These are phyloP conservation scores for Eucalyptus coolabah DNA, from an alignment of 345 rosid species.

Conservation along the genomic window DNA sequence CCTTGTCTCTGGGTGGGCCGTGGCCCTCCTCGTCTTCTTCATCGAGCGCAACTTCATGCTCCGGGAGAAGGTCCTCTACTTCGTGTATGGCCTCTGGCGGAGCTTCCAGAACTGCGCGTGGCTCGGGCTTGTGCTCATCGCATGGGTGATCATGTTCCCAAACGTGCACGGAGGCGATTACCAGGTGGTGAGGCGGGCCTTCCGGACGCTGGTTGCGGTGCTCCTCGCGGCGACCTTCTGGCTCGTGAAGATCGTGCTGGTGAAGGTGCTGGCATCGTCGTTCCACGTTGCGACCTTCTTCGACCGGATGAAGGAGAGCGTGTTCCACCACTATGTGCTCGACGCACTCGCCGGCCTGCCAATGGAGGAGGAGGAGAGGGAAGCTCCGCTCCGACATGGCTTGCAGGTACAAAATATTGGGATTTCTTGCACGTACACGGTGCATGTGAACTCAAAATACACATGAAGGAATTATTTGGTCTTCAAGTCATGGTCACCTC, in stretches of 20 bases:
- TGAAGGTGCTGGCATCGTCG: conserved; percentile 30
- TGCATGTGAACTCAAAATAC: not conserved
- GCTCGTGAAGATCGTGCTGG: conserved; percentile 35
- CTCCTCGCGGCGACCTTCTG: conserved; percentile 38
- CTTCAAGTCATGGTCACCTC: not conserved
- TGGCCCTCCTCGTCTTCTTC: conserved; percentile 9
- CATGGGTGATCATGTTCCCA: conserved; percentile 13
- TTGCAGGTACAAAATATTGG: not conserved
- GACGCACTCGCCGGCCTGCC: conserved; percentile 37
- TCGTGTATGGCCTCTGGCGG: conserved; percentile 16
- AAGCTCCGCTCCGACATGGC: not conserved
- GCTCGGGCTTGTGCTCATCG: conserved; percentile 14
- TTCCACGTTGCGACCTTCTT: conserved; percentile 43
- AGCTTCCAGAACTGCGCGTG: conserved; percentile 26
- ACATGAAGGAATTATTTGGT: not conserved
- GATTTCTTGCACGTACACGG: not conserved
- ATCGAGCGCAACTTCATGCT: conserved; percentile 31
- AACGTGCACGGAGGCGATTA: conserved; percentile 15
- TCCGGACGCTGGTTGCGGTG: conserved; percentile 24
- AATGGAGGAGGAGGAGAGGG: conserved; percentile 13
- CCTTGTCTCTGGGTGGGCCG: conserved; percentile 15
- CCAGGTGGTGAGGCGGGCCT: conserved; percentile 3
- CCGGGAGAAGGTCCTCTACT: conserved; percentile 25
- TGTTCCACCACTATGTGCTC: conserved; percentile 36
- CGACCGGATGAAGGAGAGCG: conserved; percentile 44